Base-by-base conservation (phyloP, 257 asterid genomes). In the Voacanga thouarsii region DNA sequence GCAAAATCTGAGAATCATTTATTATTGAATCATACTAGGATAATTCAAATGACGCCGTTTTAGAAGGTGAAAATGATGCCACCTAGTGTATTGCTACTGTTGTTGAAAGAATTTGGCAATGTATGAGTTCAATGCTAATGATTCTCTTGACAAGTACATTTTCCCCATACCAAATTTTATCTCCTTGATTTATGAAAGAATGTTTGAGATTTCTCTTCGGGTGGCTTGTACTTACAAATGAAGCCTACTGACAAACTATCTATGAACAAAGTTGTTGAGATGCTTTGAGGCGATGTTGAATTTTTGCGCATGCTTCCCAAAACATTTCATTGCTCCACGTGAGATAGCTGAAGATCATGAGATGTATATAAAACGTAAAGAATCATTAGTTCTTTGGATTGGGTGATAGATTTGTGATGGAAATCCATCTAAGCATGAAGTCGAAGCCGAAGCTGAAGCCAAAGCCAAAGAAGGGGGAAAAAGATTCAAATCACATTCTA, bases 221-320 rank as follows among this genome's bases (percentile, higher is more conserved):
- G 81, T 83, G 72, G 89, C 90, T 6, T 75, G 89, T 90, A 92
- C 81, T 88, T 90, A 78, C 94, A 87, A 49, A 84, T 83, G 75
- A 85, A 63, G 77, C 77, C 88, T 7, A 81, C 65, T 11, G 85
- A 87, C 43, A 84, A 90, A 76, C 92, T 90, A 14, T 64, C 61
- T 43, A 87, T 88, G 85, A 85, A 80, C 59, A 81, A 88, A 80
- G 85, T 84, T 45, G 84, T 85, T n/a, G 82, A 70, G 37, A 88
- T 90, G 92, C 92, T 90, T 67, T 79, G 85, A 84, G 87, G 87
- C 45, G 84, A 71, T 44, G 61, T 37, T 55, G 86, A 82, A 70
- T 9, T 37, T 59, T 49, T 84, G 57, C 85, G 12, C 6, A 63
- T 87, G 86, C 91, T n/a, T 91, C 26, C 90, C 90, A 21, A 81